A percentile compares a stretch with the other conserved stretches of the same genome.
These are phyloP conservation scores for Auriscalpium vulgare DNA, from an alignment of 768 basidiomycete genomes.

Conservation along the genomic window DNA sequence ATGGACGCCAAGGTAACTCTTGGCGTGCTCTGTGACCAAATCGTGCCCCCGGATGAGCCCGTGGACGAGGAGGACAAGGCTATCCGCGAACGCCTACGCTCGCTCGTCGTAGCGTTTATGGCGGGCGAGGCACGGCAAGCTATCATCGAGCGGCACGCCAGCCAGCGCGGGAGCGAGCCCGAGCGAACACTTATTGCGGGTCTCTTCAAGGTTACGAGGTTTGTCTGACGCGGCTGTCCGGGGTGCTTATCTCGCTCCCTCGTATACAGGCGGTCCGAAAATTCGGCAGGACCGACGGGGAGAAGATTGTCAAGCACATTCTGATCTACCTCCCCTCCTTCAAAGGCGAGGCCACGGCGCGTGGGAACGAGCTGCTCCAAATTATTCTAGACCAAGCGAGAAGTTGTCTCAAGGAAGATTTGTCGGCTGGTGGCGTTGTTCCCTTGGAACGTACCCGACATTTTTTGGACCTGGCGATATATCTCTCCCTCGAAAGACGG, in stretches of 20 bases:
- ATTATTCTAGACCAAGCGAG: slow-evolving; percentile 30
- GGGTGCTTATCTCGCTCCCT: slow-evolving; percentile 4
- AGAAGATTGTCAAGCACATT: slow-evolving; percentile 44
- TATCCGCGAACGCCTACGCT: slow-evolving; percentile 48
- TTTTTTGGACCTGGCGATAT: slow-evolving; percentile 40
- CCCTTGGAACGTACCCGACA: slow-evolving; percentile 31
- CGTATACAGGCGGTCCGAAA: slow-evolving; percentile 40
- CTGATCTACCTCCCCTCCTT: slow-evolving; percentile 44
- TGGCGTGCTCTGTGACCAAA: slow-evolving; percentile 63
- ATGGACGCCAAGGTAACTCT: slow-evolving; percentile 55
- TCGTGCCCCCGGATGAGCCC: slow-evolving; percentile 41
- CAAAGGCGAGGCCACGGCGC: slow-evolving; percentile 24
- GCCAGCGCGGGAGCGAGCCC: slow-evolving; percentile 32
- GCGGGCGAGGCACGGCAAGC: slow-evolving; percentile 40
- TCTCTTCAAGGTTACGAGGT: slow-evolving; percentile 37
- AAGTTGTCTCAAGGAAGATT: slow-evolving; percentile 25
- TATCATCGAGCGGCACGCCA: slow-evolving; percentile 37
- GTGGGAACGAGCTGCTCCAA: slow-evolving; percentile 33
- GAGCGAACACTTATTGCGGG: slow-evolving; percentile 42
- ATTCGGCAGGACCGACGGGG: slow-evolving; percentile 32
- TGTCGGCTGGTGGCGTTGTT: slow-evolving; percentile 17
- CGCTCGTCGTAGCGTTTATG: slow-evolving; percentile 54
- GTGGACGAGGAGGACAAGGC: slow-evolving; percentile 50
- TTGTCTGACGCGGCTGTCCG: not conserved
- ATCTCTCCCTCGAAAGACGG: slow-evolving; percentile 33